Percentiles rank a stretch among this genome's conserved stretches.
phyloP scores from a whole-genome alignment of 2,329 filamentous ascomycete species.

The Colletotrichum falcatum region DNA sequence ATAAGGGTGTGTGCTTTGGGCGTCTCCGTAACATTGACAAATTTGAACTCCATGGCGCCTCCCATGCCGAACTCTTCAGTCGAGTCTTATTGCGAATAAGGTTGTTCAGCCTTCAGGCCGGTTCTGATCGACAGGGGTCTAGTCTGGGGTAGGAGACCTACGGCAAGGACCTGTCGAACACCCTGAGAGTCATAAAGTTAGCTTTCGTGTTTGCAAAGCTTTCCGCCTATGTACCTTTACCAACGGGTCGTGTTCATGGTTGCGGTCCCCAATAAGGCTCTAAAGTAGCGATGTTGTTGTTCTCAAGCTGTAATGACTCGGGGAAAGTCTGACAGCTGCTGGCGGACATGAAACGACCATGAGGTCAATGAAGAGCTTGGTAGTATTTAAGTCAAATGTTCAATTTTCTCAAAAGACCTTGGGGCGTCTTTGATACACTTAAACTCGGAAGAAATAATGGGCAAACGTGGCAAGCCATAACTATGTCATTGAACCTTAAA shows the following conservation, averaged over 20 bases:
- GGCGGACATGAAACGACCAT: neutral
- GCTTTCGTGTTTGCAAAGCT: conserved; percentile 34
- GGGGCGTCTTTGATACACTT: no score
- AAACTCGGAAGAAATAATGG: no score
- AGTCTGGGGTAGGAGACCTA: conserved; percentile 40
- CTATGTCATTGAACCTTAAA: no score
- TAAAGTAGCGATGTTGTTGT: no score
- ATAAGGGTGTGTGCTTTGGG: neutral
- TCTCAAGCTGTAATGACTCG: no score
- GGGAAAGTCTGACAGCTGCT: no score
- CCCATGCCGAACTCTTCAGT: neutral
- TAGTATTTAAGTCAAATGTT: no score
- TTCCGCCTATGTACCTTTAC: conserved; percentile 37
- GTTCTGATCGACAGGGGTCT: conserved; percentile 19
- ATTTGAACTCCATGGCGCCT: conserved; percentile 38
- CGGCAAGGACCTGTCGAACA: conserved; percentile 42
- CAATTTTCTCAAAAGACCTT: no score
- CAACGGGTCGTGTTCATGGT: conserved; percentile 3
- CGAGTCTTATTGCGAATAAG: neutral
- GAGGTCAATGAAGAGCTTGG: neutral
- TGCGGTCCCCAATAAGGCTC: neutral
- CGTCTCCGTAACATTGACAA: conserved; percentile 24
- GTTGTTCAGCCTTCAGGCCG: conserved; percentile 19
- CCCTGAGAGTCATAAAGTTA: conserved; percentile 42
- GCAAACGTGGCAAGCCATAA: no score